phyloP scores from a whole-genome alignment of 208 protist genomes.

The Trypanosoma platydactyli region DNA sequence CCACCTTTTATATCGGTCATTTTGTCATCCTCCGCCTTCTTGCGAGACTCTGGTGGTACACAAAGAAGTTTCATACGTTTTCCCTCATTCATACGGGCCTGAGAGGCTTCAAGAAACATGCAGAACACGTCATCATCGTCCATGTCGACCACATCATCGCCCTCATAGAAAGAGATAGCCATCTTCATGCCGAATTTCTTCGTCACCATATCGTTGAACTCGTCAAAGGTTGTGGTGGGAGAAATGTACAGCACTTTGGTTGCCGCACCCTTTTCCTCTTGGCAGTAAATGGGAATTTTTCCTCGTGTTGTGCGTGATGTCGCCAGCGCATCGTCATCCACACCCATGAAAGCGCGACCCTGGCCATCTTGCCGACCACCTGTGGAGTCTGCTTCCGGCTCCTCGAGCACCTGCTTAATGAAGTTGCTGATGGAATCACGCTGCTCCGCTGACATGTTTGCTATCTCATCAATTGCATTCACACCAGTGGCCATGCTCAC shows the following conservation, averaged over 20 bases:
- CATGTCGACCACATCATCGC: constrained; percentile 75
- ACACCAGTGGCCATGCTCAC: no score
- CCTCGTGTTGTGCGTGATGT: constrained; percentile 41
- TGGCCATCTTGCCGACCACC: no score
- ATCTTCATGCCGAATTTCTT: constrained; percentile 80
- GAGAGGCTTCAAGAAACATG: constrained; percentile 79
- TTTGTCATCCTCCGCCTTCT: constrained; percentile 40
- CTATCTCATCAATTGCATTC: constrained; percentile 49
- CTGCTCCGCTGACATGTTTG: constrained; percentile 59
- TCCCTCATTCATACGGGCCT: constrained; percentile 33
- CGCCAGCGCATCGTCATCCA: constrained; percentile 35
- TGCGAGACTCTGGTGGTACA: constrained; percentile 32
- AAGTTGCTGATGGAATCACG: constrained; percentile 73
- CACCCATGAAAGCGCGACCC: no score
- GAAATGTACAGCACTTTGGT: constrained; percentile 76
- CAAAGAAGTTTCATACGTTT: constrained; percentile 84
- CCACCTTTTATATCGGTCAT: constrained; percentile 30
- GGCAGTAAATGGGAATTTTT: constrained; percentile 79
- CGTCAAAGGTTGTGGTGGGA: constrained; percentile 63
- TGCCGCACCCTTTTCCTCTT: constrained; percentile 51
- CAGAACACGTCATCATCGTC: constrained; percentile 85
- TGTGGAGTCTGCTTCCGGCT: constrained; percentile 43
- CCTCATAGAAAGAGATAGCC: constrained; percentile 77
- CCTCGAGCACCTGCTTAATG: constrained; percentile 70
- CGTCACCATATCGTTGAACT: constrained; percentile 68